phyloP scores from a whole-genome alignment of 23 red algal species.

The Chondrus crispus region DNA sequence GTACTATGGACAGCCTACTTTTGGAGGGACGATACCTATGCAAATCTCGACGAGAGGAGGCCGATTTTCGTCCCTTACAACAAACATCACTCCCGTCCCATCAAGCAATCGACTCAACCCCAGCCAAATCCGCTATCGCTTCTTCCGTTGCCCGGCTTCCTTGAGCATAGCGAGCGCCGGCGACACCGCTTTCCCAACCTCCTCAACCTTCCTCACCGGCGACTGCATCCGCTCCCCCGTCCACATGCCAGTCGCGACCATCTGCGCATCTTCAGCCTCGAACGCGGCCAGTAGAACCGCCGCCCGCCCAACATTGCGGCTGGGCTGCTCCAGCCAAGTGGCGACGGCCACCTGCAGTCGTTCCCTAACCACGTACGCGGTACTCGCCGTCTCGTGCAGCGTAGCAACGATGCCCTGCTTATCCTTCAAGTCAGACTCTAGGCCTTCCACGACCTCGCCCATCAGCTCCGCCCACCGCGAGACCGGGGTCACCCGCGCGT shows the following conservation, averaged over 20 bases:
- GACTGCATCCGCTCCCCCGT: no score
- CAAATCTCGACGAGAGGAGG: no score
- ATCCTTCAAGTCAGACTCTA: background rate
- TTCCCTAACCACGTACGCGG: background rate
- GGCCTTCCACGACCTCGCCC: background rate
- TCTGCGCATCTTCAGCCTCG: background rate
- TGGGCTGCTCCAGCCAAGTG: background rate
- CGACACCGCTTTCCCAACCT: background rate
- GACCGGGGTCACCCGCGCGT: background rate
- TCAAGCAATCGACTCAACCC: no score
- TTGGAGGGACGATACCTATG: no score
- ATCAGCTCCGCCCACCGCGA: no score
- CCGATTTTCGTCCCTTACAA: no score
- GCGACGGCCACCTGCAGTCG: background rate
- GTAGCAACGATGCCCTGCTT: background rate
- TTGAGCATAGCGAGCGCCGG: background rate
- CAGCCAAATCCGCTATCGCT: no score
- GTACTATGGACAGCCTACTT: no score
- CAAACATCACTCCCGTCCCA: no score
- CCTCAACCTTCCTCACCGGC: background rate
- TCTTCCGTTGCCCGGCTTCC: background rate
- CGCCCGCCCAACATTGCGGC: background rate
- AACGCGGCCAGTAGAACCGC: background rate
- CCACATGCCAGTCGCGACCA: background rate
- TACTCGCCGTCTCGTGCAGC: background rate